Percentiles rank a stretch among this genome's conserved stretches.
phyloP scores from a whole-genome alignment of 495 filamentous ascomycete genomes.

The Bathelium albidoporum region DNA sequence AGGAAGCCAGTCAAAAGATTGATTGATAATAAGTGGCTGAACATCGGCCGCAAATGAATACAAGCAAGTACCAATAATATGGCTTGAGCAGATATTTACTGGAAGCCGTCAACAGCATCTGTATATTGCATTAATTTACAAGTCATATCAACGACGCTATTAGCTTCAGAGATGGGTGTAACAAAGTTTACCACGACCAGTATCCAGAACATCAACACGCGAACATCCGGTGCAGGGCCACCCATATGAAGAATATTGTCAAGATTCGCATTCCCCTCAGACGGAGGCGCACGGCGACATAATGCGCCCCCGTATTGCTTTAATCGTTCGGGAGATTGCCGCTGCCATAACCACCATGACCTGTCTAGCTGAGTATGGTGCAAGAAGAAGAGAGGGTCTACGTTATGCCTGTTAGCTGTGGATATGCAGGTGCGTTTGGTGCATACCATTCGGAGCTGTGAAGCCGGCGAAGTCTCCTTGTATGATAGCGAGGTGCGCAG shows the following conservation, averaged over 20 bases:
- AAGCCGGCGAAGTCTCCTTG: slow-evolving; percentile 12
- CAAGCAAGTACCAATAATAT: too few relatives aligned
- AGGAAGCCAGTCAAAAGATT: too few relatives aligned
- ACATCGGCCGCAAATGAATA: too few relatives aligned
- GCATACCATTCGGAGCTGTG: slow-evolving; percentile 10
- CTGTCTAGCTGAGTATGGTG: slow-evolving; percentile 16
- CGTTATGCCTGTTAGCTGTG: neutral
- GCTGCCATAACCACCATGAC: slow-evolving; percentile 16
- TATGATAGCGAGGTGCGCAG: slow-evolving; percentile 10
- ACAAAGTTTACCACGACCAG: neutral
- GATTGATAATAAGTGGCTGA: too few relatives aligned
- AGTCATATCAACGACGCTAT: too few relatives aligned
- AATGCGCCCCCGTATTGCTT: slow-evolving; percentile 9
- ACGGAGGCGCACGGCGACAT: slow-evolving; percentile 4
- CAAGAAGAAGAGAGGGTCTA: slow-evolving; percentile 32
- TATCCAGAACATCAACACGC: slow-evolving; percentile 10
- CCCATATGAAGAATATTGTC: slow-evolving; percentile 8
- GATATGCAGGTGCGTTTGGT: neutral
- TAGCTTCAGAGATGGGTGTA: slow-evolving; percentile 5
- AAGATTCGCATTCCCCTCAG: slow-evolving; percentile 6
- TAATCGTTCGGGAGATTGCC: slow-evolving; percentile 6
- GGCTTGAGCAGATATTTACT: too few relatives aligned
- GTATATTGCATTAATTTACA: too few relatives aligned
- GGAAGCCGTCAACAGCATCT: too few relatives aligned
- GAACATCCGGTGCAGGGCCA: slow-evolving; percentile 2